A percentile compares a stretch with the other conserved stretches of the same genome.
phyloP scores from a whole-genome alignment of 495 filamentous ascomycete genomes.

The Glonium stellatum region DNA sequence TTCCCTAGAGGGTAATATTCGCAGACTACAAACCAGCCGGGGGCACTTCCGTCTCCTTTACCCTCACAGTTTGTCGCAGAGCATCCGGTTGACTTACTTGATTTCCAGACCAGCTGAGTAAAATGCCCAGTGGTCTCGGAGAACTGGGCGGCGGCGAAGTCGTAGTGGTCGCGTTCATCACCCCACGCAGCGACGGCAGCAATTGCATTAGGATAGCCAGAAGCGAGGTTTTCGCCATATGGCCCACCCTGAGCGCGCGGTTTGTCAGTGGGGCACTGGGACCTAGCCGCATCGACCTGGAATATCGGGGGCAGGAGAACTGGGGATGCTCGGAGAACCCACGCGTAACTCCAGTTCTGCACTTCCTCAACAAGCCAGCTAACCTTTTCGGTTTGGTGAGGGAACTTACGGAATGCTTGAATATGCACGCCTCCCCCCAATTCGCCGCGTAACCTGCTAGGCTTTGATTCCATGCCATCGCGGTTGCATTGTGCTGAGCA shows the following conservation, averaged over 20 bases:
- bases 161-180: conserved; percentile 52
- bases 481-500: conserved; percentile 51
- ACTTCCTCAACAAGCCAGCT: too few relatives aligned
- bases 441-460: conserved; percentile 49
- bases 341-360: too few relatives aligned
- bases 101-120: conserved; percentile 76
- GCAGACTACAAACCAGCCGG: conserved; percentile 72
- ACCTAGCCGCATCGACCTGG: too few relatives aligned
- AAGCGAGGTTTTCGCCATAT: conserved; percentile 73
- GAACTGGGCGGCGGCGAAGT: conserved; percentile 52
- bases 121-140: conserved; percentile 69
- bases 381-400: too few relatives aligned
- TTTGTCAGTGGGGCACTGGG: neutral
- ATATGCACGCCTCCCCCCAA: conserved; percentile 50
- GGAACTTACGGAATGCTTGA: conserved; percentile 53
- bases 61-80: conserved; percentile 50
- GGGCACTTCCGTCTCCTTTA: conserved; percentile 28
- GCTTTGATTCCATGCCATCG: conserved; percentile 59
- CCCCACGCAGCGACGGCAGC: conserved; percentile 62
- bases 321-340: neutral
- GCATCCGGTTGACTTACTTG: conserved; percentile 64
- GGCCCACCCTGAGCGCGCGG: conserved; percentile 48
- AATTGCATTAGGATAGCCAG: conserved; percentile 55
- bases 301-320: neutral
- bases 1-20: conserved; percentile 75